Conservation (phyloP, 345 rosid species). For the Mangifera indica region DNA sequence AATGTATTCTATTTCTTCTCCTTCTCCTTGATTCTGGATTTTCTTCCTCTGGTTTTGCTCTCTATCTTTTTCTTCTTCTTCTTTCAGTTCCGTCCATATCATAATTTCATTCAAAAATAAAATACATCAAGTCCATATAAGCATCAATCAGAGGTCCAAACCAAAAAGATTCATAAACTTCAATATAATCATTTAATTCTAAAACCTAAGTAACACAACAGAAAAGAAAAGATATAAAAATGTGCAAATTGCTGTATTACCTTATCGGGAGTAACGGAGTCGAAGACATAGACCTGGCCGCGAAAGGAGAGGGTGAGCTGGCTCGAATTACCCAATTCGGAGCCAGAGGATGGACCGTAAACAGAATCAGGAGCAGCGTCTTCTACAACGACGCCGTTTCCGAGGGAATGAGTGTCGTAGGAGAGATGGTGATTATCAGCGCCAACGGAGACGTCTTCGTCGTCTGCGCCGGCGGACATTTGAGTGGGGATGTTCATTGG, state of each 20-base stretch:
- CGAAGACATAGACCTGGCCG: conserved; percentile 87
- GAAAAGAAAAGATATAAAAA: not conserved
- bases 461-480: conserved; percentile 34
- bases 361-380: conserved; percentile 56
- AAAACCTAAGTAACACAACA: conserved; percentile 11
- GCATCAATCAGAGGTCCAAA: conserved; percentile 2
- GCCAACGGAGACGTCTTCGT: conserved; percentile 44
- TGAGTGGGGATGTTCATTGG: conserved; percentile 49
- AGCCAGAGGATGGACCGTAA: conserved; percentile 34
- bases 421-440: conserved; percentile 32
- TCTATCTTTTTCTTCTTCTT: too few relatives aligned
- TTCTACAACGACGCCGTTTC: conserved; percentile 44
- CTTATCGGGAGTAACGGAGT: conserved; percentile 81
- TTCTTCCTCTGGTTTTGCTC: too few relatives aligned
- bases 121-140: not conserved
- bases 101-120: not conserved
- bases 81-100: too few relatives aligned
- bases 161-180: not conserved
- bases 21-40: too few relatives aligned
- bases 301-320: conserved; percentile 85
- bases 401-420: conserved; percentile 46
- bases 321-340: conserved; percentile 38
- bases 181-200: not conserved
- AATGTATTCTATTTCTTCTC: too few relatives aligned
- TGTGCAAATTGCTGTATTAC: conserved; percentile 23